Conservation (phyloP, 2,329 filamentous ascomycete genomes). For the Grosmannia penicillata region DNA sequence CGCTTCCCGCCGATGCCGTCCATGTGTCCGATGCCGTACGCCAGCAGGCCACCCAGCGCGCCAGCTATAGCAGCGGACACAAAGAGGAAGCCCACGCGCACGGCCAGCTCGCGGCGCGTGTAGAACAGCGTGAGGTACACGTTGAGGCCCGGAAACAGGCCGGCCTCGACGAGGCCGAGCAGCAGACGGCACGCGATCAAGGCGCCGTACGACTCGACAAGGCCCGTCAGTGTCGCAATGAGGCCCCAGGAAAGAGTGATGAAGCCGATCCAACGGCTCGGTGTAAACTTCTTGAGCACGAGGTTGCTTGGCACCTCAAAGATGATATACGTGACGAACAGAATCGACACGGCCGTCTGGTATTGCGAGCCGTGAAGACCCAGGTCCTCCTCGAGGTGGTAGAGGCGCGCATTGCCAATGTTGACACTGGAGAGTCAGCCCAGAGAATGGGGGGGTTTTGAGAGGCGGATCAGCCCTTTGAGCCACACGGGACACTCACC, state of each 20-base stretch:
- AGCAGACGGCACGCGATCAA: conserved; percentile 55
- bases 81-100: conserved; percentile 61
- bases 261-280: conserved; percentile 48
- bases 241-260: conserved; percentile 53
- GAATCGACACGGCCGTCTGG: conserved; percentile 50
- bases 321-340: conserved; percentile 49
- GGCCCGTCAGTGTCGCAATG: conserved; percentile 53
- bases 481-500: conserved; percentile 26
- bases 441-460: neutral
- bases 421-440: conserved; percentile 29
- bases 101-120: conserved; percentile 54
- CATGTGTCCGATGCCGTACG: conserved; percentile 60
- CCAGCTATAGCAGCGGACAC: conserved; percentile 57
- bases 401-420: conserved; percentile 56
- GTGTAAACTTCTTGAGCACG: conserved; percentile 46
- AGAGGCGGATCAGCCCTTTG: neutral
- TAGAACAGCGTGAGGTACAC: conserved; percentile 66
- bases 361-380: conserved; percentile 49
- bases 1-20: conserved; percentile 47
- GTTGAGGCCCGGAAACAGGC: conserved; percentile 53
- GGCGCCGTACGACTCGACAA: conserved; percentile 48
- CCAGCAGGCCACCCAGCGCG: conserved; percentile 56
- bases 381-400: conserved; percentile 48
- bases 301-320: conserved; percentile 54
- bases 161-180: conserved; percentile 54